Evolutionary conservation across 768 basidiomycete genomes (phyloP), one percentile per base, ranked within the genome.

Genomic region (Tremella mesenterica): DNA sequence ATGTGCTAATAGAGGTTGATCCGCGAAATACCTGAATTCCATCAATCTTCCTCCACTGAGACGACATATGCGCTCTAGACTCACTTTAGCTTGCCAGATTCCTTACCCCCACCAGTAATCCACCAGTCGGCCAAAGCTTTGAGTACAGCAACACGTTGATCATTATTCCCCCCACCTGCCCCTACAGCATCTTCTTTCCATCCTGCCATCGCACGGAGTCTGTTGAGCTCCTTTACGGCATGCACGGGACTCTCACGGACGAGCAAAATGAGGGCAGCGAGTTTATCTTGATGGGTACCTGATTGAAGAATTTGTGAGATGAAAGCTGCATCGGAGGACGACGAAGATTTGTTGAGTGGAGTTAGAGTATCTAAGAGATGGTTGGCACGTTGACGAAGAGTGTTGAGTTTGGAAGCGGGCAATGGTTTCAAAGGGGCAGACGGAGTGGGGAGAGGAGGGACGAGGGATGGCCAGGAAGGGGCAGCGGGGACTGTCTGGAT

Each of bases 71-170:
- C 25, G 21, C 16, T 25, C 28, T 27, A 44, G 21, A 77, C 83
- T 48, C 56, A 91, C 87, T 80, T 88, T 23, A 96, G 79, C 70
- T 97, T 97, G 56, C 88, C 77, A 54, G 79, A 77, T 0, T 90
- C 88, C 18, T 83, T 86, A n/a, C 89, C 89, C 21, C 91, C 92
- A 28, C 90, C 91, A 43, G 60, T 59, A 10, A 86, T 81, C 89
- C 91, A 95, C 91, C 93, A 96, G 80, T 97, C 93, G 28, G 88
- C 84, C 53, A 99, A 78, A 57, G 91, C 93, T 38, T 92, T 79
- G 50, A 93, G 69, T 2, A 92, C 91, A 59, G 92, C 90, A 39
- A 95, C 71, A 61, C 86, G 83, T 76, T 96, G 92, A 47, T 91
- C 91, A n/a, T 92, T 79, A 25, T 72, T 72, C 2, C 70, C 69